Percentiles rank a stretch among this genome's conserved stretches.
Evolutionary conservation across 2,329 filamentous ascomycete species (phyloP).

Genomic region (Colletotrichum sp.): DNA sequence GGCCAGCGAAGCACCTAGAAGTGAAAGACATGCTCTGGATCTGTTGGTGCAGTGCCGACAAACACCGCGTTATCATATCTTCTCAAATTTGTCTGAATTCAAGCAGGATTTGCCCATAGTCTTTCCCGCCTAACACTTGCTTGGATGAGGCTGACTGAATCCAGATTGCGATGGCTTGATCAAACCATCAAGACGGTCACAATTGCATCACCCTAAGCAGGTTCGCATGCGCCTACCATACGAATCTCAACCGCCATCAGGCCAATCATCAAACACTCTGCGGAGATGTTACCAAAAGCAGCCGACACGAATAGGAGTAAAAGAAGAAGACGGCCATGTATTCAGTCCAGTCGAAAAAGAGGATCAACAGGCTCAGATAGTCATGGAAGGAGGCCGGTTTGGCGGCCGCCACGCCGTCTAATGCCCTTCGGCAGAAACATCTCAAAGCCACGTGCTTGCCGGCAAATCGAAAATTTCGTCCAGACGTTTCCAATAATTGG

Average conservation of each 20-base stretch:
- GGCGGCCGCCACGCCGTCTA: neutral
- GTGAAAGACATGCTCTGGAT: constrained; percentile 24
- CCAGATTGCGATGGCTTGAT: neutral
- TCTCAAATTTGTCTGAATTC: constrained; percentile 66
- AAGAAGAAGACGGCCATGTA: neutral
- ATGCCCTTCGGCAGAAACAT: neutral
- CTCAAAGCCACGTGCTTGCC: neutral
- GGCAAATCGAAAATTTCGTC: neutral
- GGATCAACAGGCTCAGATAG: neutral
- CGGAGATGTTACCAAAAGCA: neutral
- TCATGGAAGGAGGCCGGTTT: neutral
- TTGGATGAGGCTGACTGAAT: neutral
- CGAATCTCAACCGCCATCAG: neutral
- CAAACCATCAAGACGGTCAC: neutral
- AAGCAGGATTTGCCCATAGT: neutral
- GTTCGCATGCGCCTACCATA: neutral
- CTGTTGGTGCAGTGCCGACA: constrained; percentile 55
- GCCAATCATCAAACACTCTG: neutral
- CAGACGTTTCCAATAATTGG: neutral
- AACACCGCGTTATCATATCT: constrained; percentile 69
- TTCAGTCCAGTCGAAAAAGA: neutral
- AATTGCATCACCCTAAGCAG: neutral
- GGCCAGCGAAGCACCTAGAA: constrained; percentile 47
- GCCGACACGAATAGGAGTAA: neutral
- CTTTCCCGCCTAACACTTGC: neutral